A percentile compares a stretch with the other conserved stretches of the same genome.
Evolutionary conservation across 768 basidiomycete genomes (phyloP).

Genomic region (Cyclocybe cylindracea): DNA sequence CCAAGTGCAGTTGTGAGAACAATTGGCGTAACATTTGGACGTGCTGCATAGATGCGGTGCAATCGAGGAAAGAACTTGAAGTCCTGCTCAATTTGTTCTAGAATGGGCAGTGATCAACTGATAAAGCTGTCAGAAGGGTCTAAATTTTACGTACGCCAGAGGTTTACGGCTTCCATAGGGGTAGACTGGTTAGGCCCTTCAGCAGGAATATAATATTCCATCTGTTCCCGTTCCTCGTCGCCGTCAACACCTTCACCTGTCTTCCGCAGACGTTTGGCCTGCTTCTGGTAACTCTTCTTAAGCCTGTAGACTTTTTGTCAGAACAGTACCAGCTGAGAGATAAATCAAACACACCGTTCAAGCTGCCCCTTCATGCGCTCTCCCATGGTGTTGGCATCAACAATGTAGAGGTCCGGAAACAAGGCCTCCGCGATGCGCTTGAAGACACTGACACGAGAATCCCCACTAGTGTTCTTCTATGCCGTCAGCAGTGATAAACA

Average conservation of each 20-base stretch:
- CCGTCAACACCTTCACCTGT: constrained; percentile 20
- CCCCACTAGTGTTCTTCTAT: constrained; percentile 23
- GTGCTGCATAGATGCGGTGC: constrained; percentile 13
- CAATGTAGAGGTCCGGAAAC: constrained; percentile 16
- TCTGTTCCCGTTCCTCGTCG: neutral
- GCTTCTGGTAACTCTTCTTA: constrained; percentile 9
- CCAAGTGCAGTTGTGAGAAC: constrained; percentile 27
- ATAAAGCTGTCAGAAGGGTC: neutral
- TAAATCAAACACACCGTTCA: no score
- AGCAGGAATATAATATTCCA: constrained; percentile 12
- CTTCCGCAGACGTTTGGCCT: constrained; percentile 13
- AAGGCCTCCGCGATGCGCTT: constrained; percentile 19
- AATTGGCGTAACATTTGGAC: constrained; percentile 26
- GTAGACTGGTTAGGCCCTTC: constrained; percentile 20
- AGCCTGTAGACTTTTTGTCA: no score
- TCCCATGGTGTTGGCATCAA: no score
- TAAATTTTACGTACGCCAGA: constrained; percentile 22
- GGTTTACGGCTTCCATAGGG: constrained; percentile 13
- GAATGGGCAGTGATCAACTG: neutral
- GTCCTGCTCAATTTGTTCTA: constrained; percentile 19
- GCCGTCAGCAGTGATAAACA: neutral
- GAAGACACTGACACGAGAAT: constrained; percentile 19
- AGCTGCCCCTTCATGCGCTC: no score
- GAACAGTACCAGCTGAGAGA: no score
- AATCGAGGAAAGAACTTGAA: constrained; percentile 22